Percentiles rank a stretch among this genome's conserved stretches.
These are phyloP conservation scores for Thalassiosira ordinaria DNA, from an alignment of 352 stramenopile species.

Conservation along the genomic window DNA sequence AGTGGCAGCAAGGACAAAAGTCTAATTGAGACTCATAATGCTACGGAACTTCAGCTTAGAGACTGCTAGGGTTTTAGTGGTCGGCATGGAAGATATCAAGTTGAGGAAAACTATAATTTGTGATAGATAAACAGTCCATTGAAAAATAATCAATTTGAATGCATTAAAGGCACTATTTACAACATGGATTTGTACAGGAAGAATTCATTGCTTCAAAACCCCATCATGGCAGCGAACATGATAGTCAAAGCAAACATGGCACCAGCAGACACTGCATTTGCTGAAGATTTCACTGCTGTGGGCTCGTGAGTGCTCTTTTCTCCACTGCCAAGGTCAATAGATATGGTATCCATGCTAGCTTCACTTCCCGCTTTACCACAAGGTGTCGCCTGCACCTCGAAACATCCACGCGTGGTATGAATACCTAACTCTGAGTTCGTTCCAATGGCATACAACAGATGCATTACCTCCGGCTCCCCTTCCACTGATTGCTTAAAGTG, in stretches of 20 bases:
- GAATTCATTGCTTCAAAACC: no score
- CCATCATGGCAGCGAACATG: background rate
- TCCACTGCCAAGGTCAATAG: background rate
- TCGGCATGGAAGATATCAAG: no score
- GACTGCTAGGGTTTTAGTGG: no score
- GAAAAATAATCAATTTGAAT: no score
- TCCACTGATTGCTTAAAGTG: conserved; percentile 44
- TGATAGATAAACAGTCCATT: no score
- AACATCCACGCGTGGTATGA: conserved; percentile 57
- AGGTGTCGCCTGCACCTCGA: conserved; percentile 30
- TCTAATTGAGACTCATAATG: no score
- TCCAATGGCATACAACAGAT: conserved; percentile 66
- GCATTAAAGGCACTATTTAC: no score
- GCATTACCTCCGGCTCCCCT: conserved; percentile 40
- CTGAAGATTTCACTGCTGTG: no score
- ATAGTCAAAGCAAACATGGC: background rate
- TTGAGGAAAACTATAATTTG: no score
- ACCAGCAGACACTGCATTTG: background rate
- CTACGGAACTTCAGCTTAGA: no score
- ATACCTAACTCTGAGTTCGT: conserved; percentile 41
- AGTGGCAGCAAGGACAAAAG: no score
- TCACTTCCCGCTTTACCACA: background rate
- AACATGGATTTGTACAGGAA: no score
- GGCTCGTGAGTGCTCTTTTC: background rate
- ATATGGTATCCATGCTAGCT: background rate